Base-by-base conservation (phyloP, 2,329 filamentous ascomycete genomes). In the Pseudocercospora musae region DNA sequence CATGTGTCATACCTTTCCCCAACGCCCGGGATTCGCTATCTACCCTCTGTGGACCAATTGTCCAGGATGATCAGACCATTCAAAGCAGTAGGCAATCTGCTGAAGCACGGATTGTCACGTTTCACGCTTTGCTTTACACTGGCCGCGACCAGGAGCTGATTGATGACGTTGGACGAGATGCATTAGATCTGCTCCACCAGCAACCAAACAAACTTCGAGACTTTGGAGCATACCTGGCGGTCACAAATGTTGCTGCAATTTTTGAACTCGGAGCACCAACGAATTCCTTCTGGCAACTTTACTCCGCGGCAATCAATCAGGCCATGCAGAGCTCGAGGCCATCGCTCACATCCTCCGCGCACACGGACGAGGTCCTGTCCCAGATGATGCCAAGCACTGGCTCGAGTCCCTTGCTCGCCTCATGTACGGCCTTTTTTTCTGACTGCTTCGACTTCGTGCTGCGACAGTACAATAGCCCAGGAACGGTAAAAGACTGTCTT, bases 1-100 rank as follows among this genome's bases (percentile, higher is more conserved):
- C 86, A 27, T 89, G 90, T 0, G 79, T 85, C 0, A 81, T 86
- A 1, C 87, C 87, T 0, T 94, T 94, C 62, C 73, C 76, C 0
- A 87, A 86, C n/a, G 86, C 89, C 0, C 81, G 84, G 4, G 89
- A 91, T 54, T 90, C 84, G 0, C 86, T 93, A 40, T 80, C 88
- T 73, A 91, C 88, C 0, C 74, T 93, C 0, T 88, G 93, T 67
- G 80, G 79, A 55, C 82, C 83, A 0, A 69, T 75, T 11, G 58
- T 85, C 44, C 74, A 78, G 40, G 74, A 76, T 4, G 69, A 74
- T 49, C 70, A 75, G 59, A 50, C 67, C 13, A 62, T 73, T 6
- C 70, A 73, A 33, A 73, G 73, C 8, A 73, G 75, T 53, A 73
- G 70, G 9, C 66, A 78, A 4, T 70, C 79, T 1, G 77, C 86